Evolutionary conservation across 2,329 filamentous ascomycete genomes (phyloP), one percentile per base, ranked within the genome.

Genomic region (Cercospora sp.): DNA sequence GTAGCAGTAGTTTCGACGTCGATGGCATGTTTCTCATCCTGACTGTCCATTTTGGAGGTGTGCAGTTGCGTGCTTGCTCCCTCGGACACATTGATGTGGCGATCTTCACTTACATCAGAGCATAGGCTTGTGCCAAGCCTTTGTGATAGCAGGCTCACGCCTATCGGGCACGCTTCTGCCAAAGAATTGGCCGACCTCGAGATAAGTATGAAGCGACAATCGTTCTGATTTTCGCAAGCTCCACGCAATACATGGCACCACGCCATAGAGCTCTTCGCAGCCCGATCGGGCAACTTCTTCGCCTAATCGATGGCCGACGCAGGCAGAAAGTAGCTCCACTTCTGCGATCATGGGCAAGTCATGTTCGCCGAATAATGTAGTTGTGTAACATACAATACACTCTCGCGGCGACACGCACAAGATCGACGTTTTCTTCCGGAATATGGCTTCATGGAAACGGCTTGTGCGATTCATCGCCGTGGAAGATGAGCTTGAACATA

Each of bases 391-490:
- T 6, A 13, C 8, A 5, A 26, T 43, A 28, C 12, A 16, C 28
- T 8, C 21, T 13, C 18, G 21, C 21, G 3, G 9, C 0, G n/a
- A 45, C 34, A 21, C 18, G 16, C 28, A 60, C 24, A 32, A 9
- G 26, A 30, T 60, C n/a, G 6, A 12, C 13, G 30, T 13, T 18
- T 32, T 18, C 30, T 8, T 40, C 26, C 18, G 5, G 9, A 43
- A 40, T 10, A 61, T 61, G 58, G 58, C 34, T 24, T 12, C 30
- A 7, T 74, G 74, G 74, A 69, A 92, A 88, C 87, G 89, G 74
- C 88, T 93, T 49, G 82, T 93, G 72, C 89, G 90, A 61, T 93
- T 93, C 80, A 69, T 76, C 34, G 85, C 92, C 8, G 88, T 89
- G 74, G 58, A 61, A 43, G 88, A 93, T 74, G 90, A 90, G 77